Evolutionary conservation across 345 rosid species (phyloP).

Genomic region (Pugionium cornutum): DNA sequence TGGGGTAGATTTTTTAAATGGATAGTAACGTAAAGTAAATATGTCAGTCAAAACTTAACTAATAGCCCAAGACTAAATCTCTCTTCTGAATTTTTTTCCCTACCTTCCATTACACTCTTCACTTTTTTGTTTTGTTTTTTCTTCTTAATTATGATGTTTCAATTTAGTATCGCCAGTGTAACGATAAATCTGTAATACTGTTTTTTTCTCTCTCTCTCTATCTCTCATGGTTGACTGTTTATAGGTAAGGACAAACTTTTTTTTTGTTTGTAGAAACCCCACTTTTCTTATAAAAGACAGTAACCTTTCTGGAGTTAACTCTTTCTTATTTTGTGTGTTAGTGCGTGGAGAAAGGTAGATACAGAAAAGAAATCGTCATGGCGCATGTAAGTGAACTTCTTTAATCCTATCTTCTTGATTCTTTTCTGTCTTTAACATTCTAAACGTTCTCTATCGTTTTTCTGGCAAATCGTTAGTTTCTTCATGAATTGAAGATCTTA

Average conservation of each 20-base stretch:
- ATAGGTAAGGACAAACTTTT: constrained; percentile 1
- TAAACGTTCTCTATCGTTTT: constrained; percentile 10
- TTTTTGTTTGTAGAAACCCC: constrained; percentile 8
- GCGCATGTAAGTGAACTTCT: constrained; percentile 38
- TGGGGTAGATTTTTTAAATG: constrained; percentile 7
- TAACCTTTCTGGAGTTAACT: constrained; percentile 31
- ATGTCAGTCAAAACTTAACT: constrained; percentile 30
- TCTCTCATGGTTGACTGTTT: constrained; percentile 31
- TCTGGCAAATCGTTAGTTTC: constrained; percentile 1
- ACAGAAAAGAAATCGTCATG: constrained; percentile 33
- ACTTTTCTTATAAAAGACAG: constrained; percentile 36
- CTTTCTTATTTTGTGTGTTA: constrained; percentile 41
- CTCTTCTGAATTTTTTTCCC: constrained; percentile 15
- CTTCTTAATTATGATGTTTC: not conserved
- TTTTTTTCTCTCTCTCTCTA: constrained; percentile 4
- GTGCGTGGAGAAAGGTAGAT: constrained; percentile 22
- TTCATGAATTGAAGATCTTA: constrained; percentile 11
- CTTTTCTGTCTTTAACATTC: constrained; percentile 31
- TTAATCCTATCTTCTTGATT: constrained; percentile 15
- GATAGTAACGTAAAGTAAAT: constrained; percentile 34
- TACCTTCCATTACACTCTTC: constrained; percentile 22
- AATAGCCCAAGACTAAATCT: constrained; percentile 22
- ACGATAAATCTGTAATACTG: not conserved
- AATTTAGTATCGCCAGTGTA: not conserved
- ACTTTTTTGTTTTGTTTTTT: not conserved